Base-by-base conservation (phyloP, 768 basidiomycete species). In the Lentinus tigrinus region DNA sequence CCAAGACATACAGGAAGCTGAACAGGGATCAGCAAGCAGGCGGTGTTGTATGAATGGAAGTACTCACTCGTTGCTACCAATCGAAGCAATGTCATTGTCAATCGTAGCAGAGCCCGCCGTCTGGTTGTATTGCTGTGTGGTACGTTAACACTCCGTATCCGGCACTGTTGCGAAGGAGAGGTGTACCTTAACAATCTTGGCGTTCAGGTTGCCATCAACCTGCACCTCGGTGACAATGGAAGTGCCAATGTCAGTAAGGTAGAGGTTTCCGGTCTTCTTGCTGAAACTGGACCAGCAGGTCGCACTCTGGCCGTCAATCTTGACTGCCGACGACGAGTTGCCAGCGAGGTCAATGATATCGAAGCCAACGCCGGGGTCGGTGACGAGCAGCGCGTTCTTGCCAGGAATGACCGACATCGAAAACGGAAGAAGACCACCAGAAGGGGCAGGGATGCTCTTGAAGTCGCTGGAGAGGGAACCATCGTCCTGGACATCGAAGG, bases 401-500 rank as follows among this genome's bases (percentile, higher is more conserved):
- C 67, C 69, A 9, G 69, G 67, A 40, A 73, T 66, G 60, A 64
- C 14, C 27, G 70, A 65, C 77, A 81, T 75, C n/a, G 75, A 75
- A 73, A 82, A 83, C 1, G 80, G 80, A 17, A 81, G 73, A 1
- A 77, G 67, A 6, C 80, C 81, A 31, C 79, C 78, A 16, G 62
- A 52, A 3, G 74, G 61, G 13, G 78, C 74, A 19, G 69, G 63
- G 27, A 78, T 61, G 9, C 70, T 65, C 54, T 67, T 67, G 69
- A 77, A 77, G 54, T 78, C 69, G 34, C 64, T 34, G 2, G 81
- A 80, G 37, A 82, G 75, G 11, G 76, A 73, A n/a, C 77, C 78
- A 55, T 79, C 75, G 13, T 57, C 47, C 9, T 69, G 72, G 52
- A 83, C 70, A 56, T 80, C 76, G 78, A 78, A 84, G 14, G 75